These are phyloP conservation scores for Cyclostephanos tholiformis DNA, from an alignment of 108 stramenopile genomes.

Conservation along the genomic window DNA sequence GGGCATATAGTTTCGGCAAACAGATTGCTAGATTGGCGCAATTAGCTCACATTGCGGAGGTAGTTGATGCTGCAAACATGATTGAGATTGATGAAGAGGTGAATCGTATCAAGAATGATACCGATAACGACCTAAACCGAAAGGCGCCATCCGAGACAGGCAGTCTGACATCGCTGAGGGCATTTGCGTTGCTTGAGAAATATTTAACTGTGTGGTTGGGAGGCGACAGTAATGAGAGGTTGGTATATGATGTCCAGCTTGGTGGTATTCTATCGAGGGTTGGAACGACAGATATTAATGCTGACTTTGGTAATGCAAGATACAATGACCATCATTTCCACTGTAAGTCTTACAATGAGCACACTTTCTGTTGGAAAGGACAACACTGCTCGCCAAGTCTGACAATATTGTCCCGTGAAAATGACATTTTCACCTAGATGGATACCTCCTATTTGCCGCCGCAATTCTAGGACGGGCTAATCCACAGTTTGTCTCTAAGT, in stretches of 20 bases:
- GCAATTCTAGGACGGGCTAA: constrained; percentile 70
- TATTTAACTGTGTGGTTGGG: constrained; percentile 47
- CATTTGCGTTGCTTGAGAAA: constrained; percentile 39
- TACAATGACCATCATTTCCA: constrained; percentile 82
- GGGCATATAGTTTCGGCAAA: constrained; percentile 86
- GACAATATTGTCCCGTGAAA: not conserved
- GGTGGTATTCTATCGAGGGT: constrained; percentile 51
- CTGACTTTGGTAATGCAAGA: constrained; percentile 52
- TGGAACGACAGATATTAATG: constrained; percentile 31
- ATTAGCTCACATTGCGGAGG: constrained; percentile 68
- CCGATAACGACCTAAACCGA: constrained; percentile 2
- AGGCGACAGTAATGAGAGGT: constrained; percentile 21
- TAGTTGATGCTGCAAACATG: constrained; percentile 27
- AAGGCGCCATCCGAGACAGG: constrained; percentile 4
- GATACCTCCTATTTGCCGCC: constrained; percentile 73
- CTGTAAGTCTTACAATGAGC: constrained; percentile 11
- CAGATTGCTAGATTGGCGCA: constrained; percentile 81
- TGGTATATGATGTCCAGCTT: constrained; percentile 47
- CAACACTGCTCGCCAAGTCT: not conserved
- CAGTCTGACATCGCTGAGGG: constrained; percentile 12
- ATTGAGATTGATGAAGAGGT: constrained; percentile 10
- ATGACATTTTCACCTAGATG: constrained; percentile 2
- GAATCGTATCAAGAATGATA: constrained; percentile 4
- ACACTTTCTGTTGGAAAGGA: constrained; percentile 24
- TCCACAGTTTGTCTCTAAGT: constrained; percentile 64